phyloP scores from a whole-genome alignment of 1,284 basidiomycete species.

The Ceratobasidium sp. region DNA sequence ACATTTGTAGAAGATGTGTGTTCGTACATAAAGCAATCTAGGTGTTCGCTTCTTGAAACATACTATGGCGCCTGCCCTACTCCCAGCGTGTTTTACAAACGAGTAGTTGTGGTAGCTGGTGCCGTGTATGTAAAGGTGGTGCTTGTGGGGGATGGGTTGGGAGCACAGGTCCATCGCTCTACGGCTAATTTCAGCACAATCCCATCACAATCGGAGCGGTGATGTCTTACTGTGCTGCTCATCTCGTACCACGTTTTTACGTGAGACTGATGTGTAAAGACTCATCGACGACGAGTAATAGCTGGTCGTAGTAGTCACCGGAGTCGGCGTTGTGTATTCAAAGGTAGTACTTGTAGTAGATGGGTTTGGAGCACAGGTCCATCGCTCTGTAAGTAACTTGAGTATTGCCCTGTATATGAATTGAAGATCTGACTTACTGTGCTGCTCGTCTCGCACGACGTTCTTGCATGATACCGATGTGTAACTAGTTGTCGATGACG shows the following conservation, averaged over 20 bases:
- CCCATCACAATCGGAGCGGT: background rate
- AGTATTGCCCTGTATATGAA: background rate
- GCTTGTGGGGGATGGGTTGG: constrained; percentile 17
- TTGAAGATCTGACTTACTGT: background rate
- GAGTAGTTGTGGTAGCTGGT: constrained; percentile 9
- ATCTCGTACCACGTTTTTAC: constrained; percentile 33
- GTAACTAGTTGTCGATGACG: background rate
- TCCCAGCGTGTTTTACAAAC: background rate
- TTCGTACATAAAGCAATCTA: background rate
- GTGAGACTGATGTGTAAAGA: constrained; percentile 9
- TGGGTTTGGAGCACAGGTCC: constrained; percentile 37
- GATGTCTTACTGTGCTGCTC: constrained; percentile 19
- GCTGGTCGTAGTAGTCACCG: background rate
- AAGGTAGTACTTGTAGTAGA: constrained; percentile 16
- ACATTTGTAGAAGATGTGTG: too few species aligned
- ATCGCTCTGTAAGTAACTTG: constrained; percentile 21
- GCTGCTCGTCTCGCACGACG: constrained; percentile 30
- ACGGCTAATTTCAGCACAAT: background rate
- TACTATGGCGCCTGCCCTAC: background rate
- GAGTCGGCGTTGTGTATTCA: background rate
- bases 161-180: constrained; percentile 43
- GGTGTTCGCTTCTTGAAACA: background rate
- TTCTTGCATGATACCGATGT: constrained; percentile 42
- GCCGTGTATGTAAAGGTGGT: background rate
- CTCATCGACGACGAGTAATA: constrained; percentile 2